A percentile compares a stretch with the other conserved stretches of the same genome.
phyloP scores from a whole-genome alignment of 768 basidiomycete genomes.

The Serendipita indica region DNA sequence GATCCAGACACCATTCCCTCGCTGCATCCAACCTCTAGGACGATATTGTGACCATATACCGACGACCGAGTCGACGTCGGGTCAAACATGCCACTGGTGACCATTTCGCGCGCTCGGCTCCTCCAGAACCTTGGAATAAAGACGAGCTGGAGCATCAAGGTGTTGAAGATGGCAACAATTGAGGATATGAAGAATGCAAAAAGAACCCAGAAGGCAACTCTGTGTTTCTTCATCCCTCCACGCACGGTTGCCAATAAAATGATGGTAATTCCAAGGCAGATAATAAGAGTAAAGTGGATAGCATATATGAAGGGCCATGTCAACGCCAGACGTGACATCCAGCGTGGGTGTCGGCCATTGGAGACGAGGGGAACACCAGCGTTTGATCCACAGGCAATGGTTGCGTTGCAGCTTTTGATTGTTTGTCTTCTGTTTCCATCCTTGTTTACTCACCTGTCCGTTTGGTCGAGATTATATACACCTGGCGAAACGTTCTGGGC shows the following conservation, averaged over 20 bases:
- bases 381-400: too few relatives aligned
- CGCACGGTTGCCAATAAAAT: background rate
- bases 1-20: background rate
- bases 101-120: background rate
- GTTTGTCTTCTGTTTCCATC: too few relatives aligned
- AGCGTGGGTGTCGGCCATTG: too few relatives aligned
- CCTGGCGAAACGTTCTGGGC: too few relatives aligned
- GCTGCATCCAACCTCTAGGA: constrained; percentile 4
- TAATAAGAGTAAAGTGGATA: background rate
- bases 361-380: too few relatives aligned
- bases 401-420: too few relatives aligned
- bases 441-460: too few relatives aligned
- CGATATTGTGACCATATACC: background rate
- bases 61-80: too few relatives aligned
- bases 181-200: background rate
- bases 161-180: background rate
- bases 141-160: background rate
- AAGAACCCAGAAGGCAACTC: background rate
- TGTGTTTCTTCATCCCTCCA: background rate
- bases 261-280: background rate
- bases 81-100: background rate
- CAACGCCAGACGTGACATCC: background rate
- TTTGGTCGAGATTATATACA: too few relatives aligned
- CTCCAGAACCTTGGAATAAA: background rate
- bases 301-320: background rate